phyloP scores from a whole-genome alignment of 2,329 filamentous ascomycete genomes.

The Lachnellula suecica region DNA sequence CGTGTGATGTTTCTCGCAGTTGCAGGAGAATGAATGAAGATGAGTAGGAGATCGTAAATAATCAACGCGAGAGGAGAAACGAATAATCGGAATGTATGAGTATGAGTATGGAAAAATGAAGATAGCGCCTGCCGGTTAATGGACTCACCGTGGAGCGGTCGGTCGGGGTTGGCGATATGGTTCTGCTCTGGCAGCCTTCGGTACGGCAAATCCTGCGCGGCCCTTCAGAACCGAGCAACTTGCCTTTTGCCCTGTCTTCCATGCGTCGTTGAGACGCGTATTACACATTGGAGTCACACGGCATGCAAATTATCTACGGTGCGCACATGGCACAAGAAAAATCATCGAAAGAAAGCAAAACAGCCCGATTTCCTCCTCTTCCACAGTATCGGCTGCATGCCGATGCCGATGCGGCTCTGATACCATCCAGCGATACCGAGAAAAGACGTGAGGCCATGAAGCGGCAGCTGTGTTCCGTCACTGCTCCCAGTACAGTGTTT shows the following conservation, averaged over 20 bases:
- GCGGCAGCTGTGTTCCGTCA: background rate
- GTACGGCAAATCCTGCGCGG: background rate
- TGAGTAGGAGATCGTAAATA: background rate
- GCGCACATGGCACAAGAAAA: slow-evolving; percentile 11
- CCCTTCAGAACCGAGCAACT: background rate
- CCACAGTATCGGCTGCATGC: background rate
- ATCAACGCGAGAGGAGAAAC: background rate
- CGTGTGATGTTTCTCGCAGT: background rate
- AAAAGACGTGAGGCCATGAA: background rate
- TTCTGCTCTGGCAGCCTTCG: background rate
- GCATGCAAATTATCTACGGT: slow-evolving; percentile 29
- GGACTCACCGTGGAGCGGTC: background rate
- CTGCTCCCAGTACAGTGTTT: background rate
- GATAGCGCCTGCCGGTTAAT: too few relatives aligned
- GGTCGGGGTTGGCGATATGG: too few relatives aligned
- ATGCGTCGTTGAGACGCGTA: slow-evolving; percentile 6
- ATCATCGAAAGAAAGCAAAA: slow-evolving; percentile 6
- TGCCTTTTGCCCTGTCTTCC: background rate
- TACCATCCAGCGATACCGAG: background rate
- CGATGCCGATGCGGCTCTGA: background rate
- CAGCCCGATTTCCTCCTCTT: background rate
- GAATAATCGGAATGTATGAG: background rate
- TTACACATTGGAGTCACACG: slow-evolving; percentile 27
- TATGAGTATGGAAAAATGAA: too few relatives aligned
- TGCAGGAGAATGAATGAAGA: background rate